Conservation (phyloP, 352 stramenopile species). For the Phytophthora capsici region DNA sequence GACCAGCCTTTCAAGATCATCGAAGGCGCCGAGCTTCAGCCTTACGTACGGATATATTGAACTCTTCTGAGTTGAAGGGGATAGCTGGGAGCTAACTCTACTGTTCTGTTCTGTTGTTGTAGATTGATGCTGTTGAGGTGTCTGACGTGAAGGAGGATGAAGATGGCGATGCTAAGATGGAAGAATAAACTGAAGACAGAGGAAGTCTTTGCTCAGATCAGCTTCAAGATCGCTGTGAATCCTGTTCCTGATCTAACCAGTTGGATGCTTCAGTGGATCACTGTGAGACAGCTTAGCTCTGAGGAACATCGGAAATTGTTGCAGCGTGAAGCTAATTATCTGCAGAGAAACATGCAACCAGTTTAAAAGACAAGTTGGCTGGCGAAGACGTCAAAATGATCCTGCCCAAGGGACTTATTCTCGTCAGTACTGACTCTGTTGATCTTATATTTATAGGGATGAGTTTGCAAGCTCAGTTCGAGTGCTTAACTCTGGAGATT, state of each 20-base stretch:
- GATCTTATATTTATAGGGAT: conserved; percentile 30
- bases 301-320: conserved; percentile 16
- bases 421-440: conserved; percentile 13
- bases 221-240: conserved; percentile 2
- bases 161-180: conserved; percentile 83
- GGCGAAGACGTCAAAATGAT: neutral
- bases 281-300: conserved; percentile 9
- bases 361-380: conserved; percentile 35
- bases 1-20: conserved; percentile 95
- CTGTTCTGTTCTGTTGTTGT: neutral
- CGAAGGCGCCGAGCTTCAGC: conserved; percentile 93
- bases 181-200: conserved; percentile 55
- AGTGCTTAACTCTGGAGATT: conserved; percentile 16
- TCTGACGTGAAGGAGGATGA: conserved; percentile 83
- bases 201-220: conserved; percentile 8
- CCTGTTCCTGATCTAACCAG: conserved; percentile 12
- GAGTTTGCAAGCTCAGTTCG: neutral
- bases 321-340: conserved; percentile 18
- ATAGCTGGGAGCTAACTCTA: conserved; percentile 1
- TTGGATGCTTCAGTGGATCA: conserved; percentile 10
- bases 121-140: conserved; percentile 90
- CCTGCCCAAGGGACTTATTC: conserved; percentile 14
- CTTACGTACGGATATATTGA: conserved; percentile 82
- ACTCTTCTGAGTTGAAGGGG: neutral
- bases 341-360: conserved; percentile 41